Evolutionary conservation across 2,329 filamentous ascomycete genomes (phyloP), one percentile per base, ranked within the genome.

Genomic region (Aschersonia sp.): DNA sequence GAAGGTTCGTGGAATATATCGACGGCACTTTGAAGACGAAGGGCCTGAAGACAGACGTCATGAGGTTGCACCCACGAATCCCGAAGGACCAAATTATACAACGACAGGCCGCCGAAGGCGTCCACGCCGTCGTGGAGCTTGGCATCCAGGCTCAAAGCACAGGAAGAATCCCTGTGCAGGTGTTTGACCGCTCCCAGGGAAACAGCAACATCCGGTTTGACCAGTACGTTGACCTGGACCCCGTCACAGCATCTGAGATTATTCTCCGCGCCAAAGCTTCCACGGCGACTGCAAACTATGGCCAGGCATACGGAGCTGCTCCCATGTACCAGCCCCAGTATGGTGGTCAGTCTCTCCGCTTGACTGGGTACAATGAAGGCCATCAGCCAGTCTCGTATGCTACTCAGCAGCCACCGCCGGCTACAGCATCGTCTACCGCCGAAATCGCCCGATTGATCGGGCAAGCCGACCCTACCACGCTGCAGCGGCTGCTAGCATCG

Each of bases 41-140:
- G 47, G 80, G 81, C 2, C 69, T 97, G 39, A 82, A 77, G 50
- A 81, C 83, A 11, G 85, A 94, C 56, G 81, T 88, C 22, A 81
- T 95, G 65, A 83, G 85, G 55, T 70, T 96, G 43, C 83, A 81
- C 48, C 81, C 87, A 32, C 79, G 85, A 29, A 78, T 94, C 43
- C 78, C 85, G 14, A 80, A 89, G 52, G 78, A 83, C 37, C 78
- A 83, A 5, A 81, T 95, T n/a, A 78, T 96, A 46, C 81, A 87
- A 54, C 76, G 85, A 46, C 87, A 95, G 60, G 85, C 94, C 39
- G 69, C 89, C 9, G 89, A 97, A 63, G 90, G 92, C 14, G 90
- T 96, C 1, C 76, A 86, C 46, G 90, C 85, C 7, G 85, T 96
- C 11, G 80, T 87, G 5, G 83, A 87, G 56, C 74, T 97, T 11